Base-by-base conservation (phyloP, 805 yeast genomes). In the Starmera pachycereana region DNA sequence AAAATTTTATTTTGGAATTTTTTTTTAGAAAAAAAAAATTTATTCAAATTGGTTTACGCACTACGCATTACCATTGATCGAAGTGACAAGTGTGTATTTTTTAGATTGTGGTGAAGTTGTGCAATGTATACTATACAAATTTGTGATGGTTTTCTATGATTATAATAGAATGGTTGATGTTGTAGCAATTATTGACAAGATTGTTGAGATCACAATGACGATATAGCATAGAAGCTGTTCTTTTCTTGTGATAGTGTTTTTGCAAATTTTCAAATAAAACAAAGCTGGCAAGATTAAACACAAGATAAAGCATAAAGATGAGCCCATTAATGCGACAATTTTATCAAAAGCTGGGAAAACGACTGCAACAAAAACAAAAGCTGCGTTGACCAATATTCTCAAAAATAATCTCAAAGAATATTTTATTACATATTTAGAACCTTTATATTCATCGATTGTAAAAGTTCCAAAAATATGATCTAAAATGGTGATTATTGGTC, bases 241-340 rank as follows among this genome's bases (percentile, higher is more conserved):
- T 39, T 54, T 43, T 8, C 48, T 46, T 6, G 68, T 51, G 31
- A 80, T 58, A 12, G 69, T 65, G 4, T 60, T 52, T 4, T 57
- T 57, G 53, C 78, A 81, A 32, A 81, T 65, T 45, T 61, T 68
- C 44, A 81, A 54, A 60, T 88, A 86, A 56, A 87, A 88, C 10
- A 72, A 52, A 18, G 85, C 65, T 3, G 96, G 96, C 19, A 87
- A 67, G 16, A 86, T 79, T 40, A 87, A 65, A 57, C 96, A 88
- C 30, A 87, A 76, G 3, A 79, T 65, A 57, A 85, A 82, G 50
- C 95, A 85, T 38, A 88, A 68, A 1, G 86, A 78, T 6, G 90
- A 74, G 8, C 96, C 96, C 48, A 86, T 59, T 36, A 88, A 73
- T 7, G 95, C 85, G 60, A 88, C 80, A 39, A 88, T 70, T 49